These are phyloP conservation scores for Xerocomellus dryophilus DNA, from an alignment of 768 basidiomycete genomes.

Conservation along the genomic window DNA sequence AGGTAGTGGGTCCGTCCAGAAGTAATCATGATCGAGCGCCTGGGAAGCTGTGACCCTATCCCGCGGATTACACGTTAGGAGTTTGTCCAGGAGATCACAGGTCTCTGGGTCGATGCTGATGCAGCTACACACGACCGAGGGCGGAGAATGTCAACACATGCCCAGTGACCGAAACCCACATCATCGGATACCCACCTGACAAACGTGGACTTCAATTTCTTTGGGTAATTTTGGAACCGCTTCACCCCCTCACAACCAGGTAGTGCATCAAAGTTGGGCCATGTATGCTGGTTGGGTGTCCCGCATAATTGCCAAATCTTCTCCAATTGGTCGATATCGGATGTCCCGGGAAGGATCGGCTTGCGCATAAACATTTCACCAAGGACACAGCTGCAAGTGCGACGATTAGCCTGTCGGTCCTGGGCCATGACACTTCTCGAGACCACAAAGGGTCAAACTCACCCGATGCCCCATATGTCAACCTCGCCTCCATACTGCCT, in stretches of 20 bases:
- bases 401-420: constrained; percentile 1
- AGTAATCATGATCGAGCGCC: constrained; percentile 91
- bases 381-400: constrained; percentile 71
- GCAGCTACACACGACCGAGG: constrained; percentile 9
- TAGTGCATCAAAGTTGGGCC: constrained; percentile 72
- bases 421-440: neutral
- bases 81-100: constrained; percentile 75
- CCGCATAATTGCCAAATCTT: constrained; percentile 91
- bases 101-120: constrained; percentile 69
- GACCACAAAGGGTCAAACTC: constrained; percentile 25
- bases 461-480: constrained; percentile 98
- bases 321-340: constrained; percentile 89
- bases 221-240: constrained; percentile 50
- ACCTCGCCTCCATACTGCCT: constrained; percentile 90
- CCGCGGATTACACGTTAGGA: constrained; percentile 80
- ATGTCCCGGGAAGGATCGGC: constrained; percentile 83
- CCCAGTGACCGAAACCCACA: neutral
- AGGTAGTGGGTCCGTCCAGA: constrained; percentile 88
- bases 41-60: constrained; percentile 80
- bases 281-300: constrained; percentile 75
- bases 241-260: constrained; percentile 81
- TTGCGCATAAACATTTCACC: constrained; percentile 91
- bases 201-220: constrained; percentile 56
- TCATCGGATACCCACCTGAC: constrained; percentile 49
- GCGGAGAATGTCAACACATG: neutral